Conservation (phyloP, 169 alveolate genomes). For the Plasmodium fragile region DNA sequence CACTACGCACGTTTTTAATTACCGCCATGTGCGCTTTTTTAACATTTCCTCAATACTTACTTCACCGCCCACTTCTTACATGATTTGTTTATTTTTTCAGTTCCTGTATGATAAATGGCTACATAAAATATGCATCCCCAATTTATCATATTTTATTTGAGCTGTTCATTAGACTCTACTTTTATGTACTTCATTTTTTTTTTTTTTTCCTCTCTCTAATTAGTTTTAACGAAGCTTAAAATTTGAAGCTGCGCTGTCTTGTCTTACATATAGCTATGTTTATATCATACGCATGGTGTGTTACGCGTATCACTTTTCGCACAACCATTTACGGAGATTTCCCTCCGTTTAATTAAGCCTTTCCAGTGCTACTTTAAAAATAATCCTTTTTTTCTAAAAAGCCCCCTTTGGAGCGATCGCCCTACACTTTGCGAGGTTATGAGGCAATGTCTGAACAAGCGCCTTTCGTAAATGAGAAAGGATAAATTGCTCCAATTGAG, state of each 20-base stretch:
- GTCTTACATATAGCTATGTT: neutral
- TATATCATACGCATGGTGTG: neutral
- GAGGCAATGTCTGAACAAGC: neutral
- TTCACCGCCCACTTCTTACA: neutral
- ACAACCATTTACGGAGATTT: neutral
- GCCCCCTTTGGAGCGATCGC: neutral
- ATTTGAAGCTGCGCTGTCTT: neutral
- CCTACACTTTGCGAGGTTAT: neutral
- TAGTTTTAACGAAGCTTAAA: neutral
- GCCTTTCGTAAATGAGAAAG: neutral
- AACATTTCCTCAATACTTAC: neutral
- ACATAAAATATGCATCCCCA: neutral
- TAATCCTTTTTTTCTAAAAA: neutral
- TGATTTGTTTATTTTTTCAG: slow-evolving; percentile 3
- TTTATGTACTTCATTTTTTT: neutral
- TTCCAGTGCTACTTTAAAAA: neutral
- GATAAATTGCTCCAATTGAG: neutral
- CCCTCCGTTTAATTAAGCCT: neutral
- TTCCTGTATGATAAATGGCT: neutral
- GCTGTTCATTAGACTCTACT: neutral
- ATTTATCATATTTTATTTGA: neutral
- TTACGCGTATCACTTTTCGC: neutral
- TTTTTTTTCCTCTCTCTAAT: neutral
- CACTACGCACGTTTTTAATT: neutral
- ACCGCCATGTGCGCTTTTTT: neutral